Evolutionary conservation across 192 early-diverging fungal genomes (phyloP), one percentile per base, ranked within the genome.

Genomic region (Entomortierella chlamydospora): DNA sequence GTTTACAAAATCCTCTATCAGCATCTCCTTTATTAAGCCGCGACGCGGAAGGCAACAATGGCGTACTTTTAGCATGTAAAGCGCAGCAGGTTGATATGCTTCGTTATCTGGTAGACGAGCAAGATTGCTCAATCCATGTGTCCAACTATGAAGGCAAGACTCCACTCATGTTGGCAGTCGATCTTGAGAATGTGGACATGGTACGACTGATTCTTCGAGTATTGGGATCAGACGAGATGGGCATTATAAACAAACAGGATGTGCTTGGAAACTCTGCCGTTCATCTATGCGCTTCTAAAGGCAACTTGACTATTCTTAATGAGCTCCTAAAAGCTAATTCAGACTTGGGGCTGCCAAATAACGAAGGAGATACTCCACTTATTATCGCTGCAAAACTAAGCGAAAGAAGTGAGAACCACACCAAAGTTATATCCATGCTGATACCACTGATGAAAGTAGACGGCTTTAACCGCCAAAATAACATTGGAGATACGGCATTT

Each of bases 21-120:
- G 18, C 50, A 20, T 73, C 72, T 26, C 68, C 64, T 1, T 25
- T 70, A 43, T 53, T 78, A 12, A 81, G 71, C 33, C 78, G 85
- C 2, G 85, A 87, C 57, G 39, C 58, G 0, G 65, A 82, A 12
- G 85, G 83, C 2, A 84, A 83, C 57, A 84, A 73, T 1, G 68
- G 67, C 8, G 57, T 87, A 7, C 61, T 87, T 15, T 49, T 84
- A 50, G 79, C 83, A 26, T 83, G 83, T 41, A 53, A 53, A 25
- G 67, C 81, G 4, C 57, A 66, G 20, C 74, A 86, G 30, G 28
- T 68, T 0, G 52, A 63, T 2, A n/a, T 83, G 30, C 69, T 81
- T 12, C 52, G 57, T 33, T 70, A 73, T 28, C 42, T 83, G 3
- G n/a, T 81, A 13, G 63, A 73, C 45, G 34, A 59, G 26, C 70